Evolutionary conservation across 495 filamentous ascomycete genomes (phyloP).

Genomic region (Trichoderma orchidacearum): DNA sequence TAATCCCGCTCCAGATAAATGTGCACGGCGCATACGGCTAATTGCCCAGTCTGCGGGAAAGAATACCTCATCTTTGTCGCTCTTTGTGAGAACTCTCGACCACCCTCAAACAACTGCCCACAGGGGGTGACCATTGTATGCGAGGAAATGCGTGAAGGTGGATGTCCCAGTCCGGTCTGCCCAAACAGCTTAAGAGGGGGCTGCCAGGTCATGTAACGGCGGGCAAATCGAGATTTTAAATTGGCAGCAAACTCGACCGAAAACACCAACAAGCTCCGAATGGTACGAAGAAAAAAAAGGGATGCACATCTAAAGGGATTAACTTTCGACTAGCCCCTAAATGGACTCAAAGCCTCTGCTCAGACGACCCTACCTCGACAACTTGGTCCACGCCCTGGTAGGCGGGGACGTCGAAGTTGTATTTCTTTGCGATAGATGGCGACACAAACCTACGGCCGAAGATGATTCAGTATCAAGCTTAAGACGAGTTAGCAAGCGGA

Average conservation of each 20-base stretch:
- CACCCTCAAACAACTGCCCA: constrained; percentile 26
- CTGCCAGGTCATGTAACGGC: constrained; percentile 25
- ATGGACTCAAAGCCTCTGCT: constrained; percentile 38
- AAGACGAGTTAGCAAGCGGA: background rate
- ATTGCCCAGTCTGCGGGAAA: constrained; percentile 39
- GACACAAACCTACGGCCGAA: constrained; percentile 54
- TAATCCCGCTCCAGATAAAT: constrained; percentile 21
- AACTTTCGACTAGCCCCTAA: background rate
- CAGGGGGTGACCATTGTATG: constrained; percentile 16
- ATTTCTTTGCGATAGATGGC: constrained; percentile 69
- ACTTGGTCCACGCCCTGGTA: constrained; percentile 88
- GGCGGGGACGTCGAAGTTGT: constrained; percentile 65
- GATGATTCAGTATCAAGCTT: constrained; percentile 9
- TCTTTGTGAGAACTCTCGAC: constrained; percentile 31
- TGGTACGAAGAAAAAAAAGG: background rate
- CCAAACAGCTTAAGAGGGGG: constrained; percentile 34
- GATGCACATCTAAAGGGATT: background rate
- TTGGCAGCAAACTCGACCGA: background rate
- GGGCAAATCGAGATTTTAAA: background rate
- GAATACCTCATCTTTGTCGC: constrained; percentile 35
- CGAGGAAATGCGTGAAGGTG: constrained; percentile 30
- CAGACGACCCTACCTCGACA: constrained; percentile 54
- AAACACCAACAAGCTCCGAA: background rate
- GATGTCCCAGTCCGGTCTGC: constrained; percentile 33
- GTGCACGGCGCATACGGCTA: constrained; percentile 32